Evolutionary conservation across 2,329 filamentous ascomycete species (phyloP), one percentile per base, ranked within the genome.

Genomic region (Meredithiella fracta): DNA sequence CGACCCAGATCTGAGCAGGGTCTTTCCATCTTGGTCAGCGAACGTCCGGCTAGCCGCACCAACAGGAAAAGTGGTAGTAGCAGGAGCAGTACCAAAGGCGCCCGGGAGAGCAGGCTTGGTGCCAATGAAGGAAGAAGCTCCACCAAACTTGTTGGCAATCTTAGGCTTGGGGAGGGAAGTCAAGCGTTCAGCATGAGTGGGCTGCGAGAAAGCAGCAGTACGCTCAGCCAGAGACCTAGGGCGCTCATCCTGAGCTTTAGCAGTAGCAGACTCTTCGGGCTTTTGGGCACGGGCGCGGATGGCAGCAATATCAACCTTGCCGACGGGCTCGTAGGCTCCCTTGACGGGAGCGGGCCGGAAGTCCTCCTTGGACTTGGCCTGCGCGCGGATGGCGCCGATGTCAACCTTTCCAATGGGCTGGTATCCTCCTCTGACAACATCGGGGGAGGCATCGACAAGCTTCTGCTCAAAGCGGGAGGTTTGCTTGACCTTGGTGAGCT

Each of bases 361-460:
- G 64, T 96, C 88, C 49, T 76, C 76, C 68, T 67, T 74, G 63
- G 73, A 82, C 73, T 74, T 82, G 65, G 70, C 89, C 72, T 77
- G 87, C 66, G 75, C 82, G 60, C 92, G 81, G 62, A 98, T 85
- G 38, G 88, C 90, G 23, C 85, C 85, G 69, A 98, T 97, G 65
- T 98, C 90, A n/a, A 98, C 86, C 71, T 96, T 97, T 57, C 92
- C 92, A 63, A 98, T 73, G 20, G 92, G 92, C 67, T 96, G 88
- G 68, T 98, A 98, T 15, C 78, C 84, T 47, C 92, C 92, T 64
- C 72, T 85, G 53, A 97, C 81, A 20, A 96, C 78, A 65, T 89
- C 84, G 23, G 64, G 9, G 20, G 25, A n/a, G 8, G 51, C 2
- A 60, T 86, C 77, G 62, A 76, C 77, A 29, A 58, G 17, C 4